Percentiles rank a stretch among this genome's conserved stretches.
phyloP scores from a whole-genome alignment of 257 asterid species.

The Solanum bukasovii region DNA sequence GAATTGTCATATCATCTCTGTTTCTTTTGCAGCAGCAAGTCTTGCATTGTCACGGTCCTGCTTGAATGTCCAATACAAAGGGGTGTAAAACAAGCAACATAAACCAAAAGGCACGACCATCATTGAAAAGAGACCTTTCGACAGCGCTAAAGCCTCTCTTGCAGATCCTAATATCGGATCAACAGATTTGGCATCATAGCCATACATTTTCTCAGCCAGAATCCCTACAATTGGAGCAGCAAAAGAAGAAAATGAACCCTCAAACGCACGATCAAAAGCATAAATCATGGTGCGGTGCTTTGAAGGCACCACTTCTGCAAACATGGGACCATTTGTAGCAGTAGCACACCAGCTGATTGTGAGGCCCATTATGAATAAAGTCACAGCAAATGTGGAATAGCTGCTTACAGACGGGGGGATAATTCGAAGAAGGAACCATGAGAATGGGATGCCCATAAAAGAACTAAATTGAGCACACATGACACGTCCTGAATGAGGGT shows the following conservation, averaged over 20 bases:
- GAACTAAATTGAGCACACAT: conserved; percentile 94
- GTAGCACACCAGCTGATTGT: conserved; percentile 91
- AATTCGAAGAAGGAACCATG: conserved; percentile 57
- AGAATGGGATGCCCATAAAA: conserved; percentile 89
- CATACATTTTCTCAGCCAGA: conserved; percentile 77
- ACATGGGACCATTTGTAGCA: conserved; percentile 89
- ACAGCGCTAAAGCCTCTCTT: conserved; percentile 69
- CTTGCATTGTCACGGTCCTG: conserved; percentile 78
- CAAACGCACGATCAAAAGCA: conserved; percentile 91
- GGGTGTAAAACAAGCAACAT: conserved; percentile 83
- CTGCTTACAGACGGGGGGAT: conserved; percentile 60
- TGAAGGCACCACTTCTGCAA: conserved; percentile 93
- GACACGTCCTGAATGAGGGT: conserved; percentile 73
- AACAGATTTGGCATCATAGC: conserved; percentile 60
- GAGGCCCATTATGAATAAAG: conserved; percentile 81
- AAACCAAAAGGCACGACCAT: conserved; percentile 88
- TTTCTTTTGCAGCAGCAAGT: conserved; percentile 48
- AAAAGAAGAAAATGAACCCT: conserved; percentile 81
- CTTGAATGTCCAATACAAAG: conserved; percentile 77
- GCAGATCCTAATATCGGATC: conserved; percentile 69
- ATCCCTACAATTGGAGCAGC: conserved; percentile 93
- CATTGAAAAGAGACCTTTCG: conserved; percentile 79
- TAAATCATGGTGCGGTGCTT: conserved; percentile 91
- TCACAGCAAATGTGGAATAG: conserved; percentile 50
- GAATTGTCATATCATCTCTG: conserved; percentile 52